phyloP scores from a whole-genome alignment of 108 stramenopile genomes.

The Cyclostephanos invisitatus region DNA sequence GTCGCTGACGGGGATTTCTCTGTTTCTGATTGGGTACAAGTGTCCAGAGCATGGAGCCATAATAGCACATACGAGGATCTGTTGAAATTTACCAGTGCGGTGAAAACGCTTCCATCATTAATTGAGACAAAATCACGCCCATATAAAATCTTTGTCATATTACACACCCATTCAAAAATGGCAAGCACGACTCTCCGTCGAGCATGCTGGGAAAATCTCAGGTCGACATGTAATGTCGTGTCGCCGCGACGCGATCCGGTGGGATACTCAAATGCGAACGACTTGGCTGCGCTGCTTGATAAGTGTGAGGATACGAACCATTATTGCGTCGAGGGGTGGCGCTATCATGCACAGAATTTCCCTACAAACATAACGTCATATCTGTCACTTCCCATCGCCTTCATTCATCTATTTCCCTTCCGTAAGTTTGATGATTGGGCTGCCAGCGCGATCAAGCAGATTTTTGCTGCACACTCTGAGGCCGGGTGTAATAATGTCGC shows the following conservation, averaged over 20 bases:
- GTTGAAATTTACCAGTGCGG: background rate
- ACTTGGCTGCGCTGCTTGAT: background rate
- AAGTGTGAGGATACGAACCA: constrained; percentile 10
- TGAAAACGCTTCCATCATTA: background rate
- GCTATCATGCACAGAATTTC: constrained; percentile 13
- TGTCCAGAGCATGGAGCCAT: background rate
- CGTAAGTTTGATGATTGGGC: constrained; percentile 21
- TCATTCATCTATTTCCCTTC: constrained; percentile 20
- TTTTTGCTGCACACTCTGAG: constrained; percentile 17
- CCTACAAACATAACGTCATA: background rate
- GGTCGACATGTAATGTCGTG: constrained; percentile 7
- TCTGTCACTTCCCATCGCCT: background rate
- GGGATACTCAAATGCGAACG: constrained; percentile 15
- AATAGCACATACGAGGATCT: constrained; percentile 8
- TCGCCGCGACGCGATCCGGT: constrained; percentile 15
- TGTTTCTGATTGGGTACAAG: background rate
- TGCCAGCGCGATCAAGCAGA: constrained; percentile 10
- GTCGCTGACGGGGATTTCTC: background rate
- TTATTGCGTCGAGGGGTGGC: constrained; percentile 14
- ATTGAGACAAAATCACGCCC: no score
- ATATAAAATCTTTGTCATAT: constrained; percentile 1
- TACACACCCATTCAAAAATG: constrained; percentile 20
- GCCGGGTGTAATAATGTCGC: background rate
- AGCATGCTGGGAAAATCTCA: constrained; percentile 25
- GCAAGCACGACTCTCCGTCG: constrained; percentile 19